Conservation (phyloP, 129 eudicot genomes). For the Deinandra increscens region DNA sequence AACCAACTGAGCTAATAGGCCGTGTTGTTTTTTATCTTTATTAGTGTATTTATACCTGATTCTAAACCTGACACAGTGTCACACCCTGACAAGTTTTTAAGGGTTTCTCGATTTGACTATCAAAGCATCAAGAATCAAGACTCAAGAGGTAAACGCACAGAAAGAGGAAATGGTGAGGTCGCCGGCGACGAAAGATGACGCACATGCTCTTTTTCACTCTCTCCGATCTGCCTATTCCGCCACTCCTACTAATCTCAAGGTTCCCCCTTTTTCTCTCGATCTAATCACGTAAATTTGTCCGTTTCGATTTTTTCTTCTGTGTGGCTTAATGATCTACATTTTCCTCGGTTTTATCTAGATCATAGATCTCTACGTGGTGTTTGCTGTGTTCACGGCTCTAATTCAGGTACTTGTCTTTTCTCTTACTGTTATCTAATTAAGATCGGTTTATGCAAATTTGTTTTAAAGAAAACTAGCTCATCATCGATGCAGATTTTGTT, state of each 20-base stretch:
- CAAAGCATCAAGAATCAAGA: no score
- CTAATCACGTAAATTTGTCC: not conserved
- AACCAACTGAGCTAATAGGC: slow-evolving; percentile 92
- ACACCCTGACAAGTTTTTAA: no score
- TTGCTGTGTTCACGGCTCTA: slow-evolving; percentile 74
- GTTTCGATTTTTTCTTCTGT: not conserved
- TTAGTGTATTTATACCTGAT: no score
- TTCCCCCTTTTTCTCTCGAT: slow-evolving; percentile 19
- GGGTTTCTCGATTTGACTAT: slow-evolving; percentile 14
- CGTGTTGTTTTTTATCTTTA: not conserved
- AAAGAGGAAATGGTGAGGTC: slow-evolving; percentile 16
- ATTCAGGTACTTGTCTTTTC: slow-evolving; percentile 58
- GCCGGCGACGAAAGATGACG: slow-evolving; percentile 69
- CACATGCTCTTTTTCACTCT: slow-evolving; percentile 77
- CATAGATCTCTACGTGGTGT: slow-evolving; percentile 85
- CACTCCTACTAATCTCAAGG: slow-evolving; percentile 89
- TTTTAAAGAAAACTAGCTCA: not conserved
- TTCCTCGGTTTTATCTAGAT: slow-evolving; percentile 44
- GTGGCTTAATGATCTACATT: not conserved
- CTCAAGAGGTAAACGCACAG: slow-evolving; percentile 18
- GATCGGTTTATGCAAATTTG: not conserved
- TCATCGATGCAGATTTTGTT: slow-evolving; percentile 15
- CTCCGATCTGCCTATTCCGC: slow-evolving; percentile 88
- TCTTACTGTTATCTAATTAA: not conserved
- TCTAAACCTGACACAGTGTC: no score